A percentile compares a stretch with the other conserved stretches of the same genome.
Conservation (phyloP, 1,284 basidiomycete genomes). For the Neonothopanus nambi region DNA sequence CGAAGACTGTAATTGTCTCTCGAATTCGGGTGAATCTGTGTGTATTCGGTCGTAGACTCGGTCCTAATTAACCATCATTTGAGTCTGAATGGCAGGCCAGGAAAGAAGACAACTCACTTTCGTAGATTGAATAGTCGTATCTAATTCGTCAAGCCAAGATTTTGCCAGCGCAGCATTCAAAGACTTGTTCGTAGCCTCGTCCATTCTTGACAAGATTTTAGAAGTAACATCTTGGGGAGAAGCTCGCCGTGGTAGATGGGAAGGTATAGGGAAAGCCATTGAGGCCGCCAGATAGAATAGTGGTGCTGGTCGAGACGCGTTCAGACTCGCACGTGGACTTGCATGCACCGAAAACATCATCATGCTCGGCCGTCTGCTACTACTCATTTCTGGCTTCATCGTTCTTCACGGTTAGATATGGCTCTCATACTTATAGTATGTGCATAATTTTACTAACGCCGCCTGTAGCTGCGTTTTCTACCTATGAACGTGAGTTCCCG, state of each 20-base stretch:
- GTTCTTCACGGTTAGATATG: conserved; percentile 51
- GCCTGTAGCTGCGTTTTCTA: conserved; percentile 40
- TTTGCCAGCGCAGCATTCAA: conserved; percentile 59
- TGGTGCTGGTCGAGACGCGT: conserved; percentile 2
- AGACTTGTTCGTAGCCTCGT: conserved; percentile 54
- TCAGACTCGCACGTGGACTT: conserved; percentile 9
- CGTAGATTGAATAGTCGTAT: conserved; percentile 63
- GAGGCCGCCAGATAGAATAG: conserved; percentile 9
- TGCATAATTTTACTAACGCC: conserved; percentile 4
- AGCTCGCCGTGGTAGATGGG: conserved; percentile 62
- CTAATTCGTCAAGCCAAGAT: conserved; percentile 71
- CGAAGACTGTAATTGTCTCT: conserved; percentile 61
- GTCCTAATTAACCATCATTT: conserved; percentile 38
- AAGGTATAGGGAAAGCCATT: conserved; percentile 74
- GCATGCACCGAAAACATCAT: conserved; percentile 3
- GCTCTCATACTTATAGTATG: background rate
- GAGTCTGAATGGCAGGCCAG: background rate
- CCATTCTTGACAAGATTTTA: conserved; percentile 65
- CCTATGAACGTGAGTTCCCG: conserved; percentile 61
- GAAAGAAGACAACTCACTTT: conserved; percentile 50
- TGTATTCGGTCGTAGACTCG: conserved; percentile 70
- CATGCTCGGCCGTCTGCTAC: conserved; percentile 48
- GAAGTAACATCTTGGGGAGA: conserved; percentile 64
- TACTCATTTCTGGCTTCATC: conserved; percentile 43
- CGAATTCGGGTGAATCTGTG: conserved; percentile 59